Conservation (phyloP, 176 grass and related monocot species). For the Carex cristatella region DNA sequence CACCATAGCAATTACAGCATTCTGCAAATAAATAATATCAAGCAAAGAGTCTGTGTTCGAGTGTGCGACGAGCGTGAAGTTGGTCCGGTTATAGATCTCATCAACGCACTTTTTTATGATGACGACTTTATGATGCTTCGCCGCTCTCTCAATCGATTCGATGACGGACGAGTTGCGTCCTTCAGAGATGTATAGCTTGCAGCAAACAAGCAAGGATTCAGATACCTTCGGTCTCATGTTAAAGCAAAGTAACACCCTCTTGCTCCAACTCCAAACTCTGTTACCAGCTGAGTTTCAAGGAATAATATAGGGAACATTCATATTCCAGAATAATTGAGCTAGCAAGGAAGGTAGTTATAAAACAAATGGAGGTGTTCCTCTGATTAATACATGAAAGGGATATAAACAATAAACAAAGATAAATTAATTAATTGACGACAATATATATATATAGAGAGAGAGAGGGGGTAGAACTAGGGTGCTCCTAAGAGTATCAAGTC, state of each 20-base stretch:
- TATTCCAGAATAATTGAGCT: neutral
- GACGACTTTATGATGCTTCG: conserved; percentile 27
- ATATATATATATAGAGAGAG: no score
- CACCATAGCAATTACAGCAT: conserved; percentile 50
- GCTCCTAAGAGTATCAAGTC: no score
- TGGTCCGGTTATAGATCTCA: conserved; percentile 61
- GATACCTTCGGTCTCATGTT: conserved; percentile 23
- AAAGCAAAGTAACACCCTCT: neutral
- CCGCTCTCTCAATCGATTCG: conserved; percentile 57
- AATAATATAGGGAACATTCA: neutral
- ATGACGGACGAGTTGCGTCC: conserved; percentile 39
- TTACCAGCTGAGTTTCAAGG: neutral
- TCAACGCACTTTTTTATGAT: conserved; percentile 53
- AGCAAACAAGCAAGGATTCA: conserved; percentile 55
- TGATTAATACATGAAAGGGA: neutral
- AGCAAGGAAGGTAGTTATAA: neutral
- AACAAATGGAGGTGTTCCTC: neutral
- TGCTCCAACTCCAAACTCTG: neutral
- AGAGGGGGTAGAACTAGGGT: no score
- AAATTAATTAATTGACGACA: neutral
- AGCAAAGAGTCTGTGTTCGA: neutral
- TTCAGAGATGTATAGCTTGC: conserved; percentile 97
- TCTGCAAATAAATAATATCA: conserved; percentile 29
- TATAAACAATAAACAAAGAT: neutral
- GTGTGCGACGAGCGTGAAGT: conserved; percentile 71